phyloP scores from a whole-genome alignment of 352 stramenopile genomes.

The Lagenidium giganteum region DNA sequence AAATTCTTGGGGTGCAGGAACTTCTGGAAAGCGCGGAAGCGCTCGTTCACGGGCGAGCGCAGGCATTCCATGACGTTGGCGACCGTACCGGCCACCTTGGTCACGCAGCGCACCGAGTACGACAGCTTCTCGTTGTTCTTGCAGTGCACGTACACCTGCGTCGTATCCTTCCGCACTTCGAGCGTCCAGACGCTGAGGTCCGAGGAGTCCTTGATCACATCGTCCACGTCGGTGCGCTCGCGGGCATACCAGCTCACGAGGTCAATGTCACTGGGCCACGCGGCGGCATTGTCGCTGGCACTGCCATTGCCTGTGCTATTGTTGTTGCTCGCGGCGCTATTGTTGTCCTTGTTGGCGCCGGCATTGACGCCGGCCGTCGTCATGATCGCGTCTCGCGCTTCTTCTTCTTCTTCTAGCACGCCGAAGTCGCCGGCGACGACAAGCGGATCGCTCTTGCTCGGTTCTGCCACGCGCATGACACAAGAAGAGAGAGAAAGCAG shows the following conservation, averaged over 20 bases:
- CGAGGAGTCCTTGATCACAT: constrained; percentile 51
- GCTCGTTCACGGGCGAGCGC: constrained; percentile 48
- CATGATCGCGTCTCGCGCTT: too few relatives aligned
- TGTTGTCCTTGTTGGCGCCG: too few relatives aligned
- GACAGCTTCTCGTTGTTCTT: constrained; percentile 81
- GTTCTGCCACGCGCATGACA: too few relatives aligned
- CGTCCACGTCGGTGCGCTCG: constrained; percentile 64
- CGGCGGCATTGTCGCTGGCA: constrained; percentile 15
- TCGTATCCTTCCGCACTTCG: constrained; percentile 57
- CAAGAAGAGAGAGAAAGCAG: too few relatives aligned
- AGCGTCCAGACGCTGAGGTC: constrained; percentile 77
- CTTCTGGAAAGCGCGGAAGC: constrained; percentile 66
- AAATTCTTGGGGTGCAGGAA: constrained; percentile 69
- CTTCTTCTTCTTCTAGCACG: too few relatives aligned
- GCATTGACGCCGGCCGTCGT: too few relatives aligned
- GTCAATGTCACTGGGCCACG: constrained; percentile 73
- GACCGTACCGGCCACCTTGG: constrained; percentile 62
- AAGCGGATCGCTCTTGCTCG: too few relatives aligned
- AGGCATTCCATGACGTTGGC: constrained; percentile 75
- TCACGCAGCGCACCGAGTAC: constrained; percentile 68
- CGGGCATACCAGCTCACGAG: constrained; percentile 71
- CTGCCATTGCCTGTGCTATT: too few relatives aligned
- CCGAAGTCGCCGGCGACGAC: too few relatives aligned
- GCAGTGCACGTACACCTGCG: constrained; percentile 69
- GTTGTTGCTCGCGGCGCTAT: too few relatives aligned